Base-by-base conservation (phyloP, 768 basidiomycete species). In the Paxillus involutus region DNA sequence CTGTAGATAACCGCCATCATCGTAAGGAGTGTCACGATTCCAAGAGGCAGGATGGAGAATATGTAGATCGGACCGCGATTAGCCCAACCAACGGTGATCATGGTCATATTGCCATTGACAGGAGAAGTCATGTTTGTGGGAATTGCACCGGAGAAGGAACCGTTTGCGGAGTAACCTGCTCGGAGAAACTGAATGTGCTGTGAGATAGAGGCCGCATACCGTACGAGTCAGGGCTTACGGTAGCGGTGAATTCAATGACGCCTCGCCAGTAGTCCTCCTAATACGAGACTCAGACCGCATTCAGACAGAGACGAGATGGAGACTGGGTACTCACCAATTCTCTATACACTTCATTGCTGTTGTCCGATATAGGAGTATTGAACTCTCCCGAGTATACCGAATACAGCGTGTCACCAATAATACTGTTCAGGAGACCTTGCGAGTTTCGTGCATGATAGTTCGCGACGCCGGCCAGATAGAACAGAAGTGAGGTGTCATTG, bases 191-290 rank as follows among this genome's bases (percentile, higher is more conserved):
- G 35, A 19, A 2, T 40, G 1, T 17, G 4, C 48, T 37, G 43
- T 55, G 9, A 40, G 35, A 13, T 13, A 14, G 11, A 35, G 5
- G 12, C 35, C 26, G 4, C 17, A 14, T 17, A 11, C 39, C 10
- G 8, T 17, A 6, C 8, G 6, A 11, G 10, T 29, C 61, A 11
- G 24, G 16, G n/a, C 47, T 29, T 30, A 57, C 61, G 6, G 62
- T 63, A 21, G 55, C 62, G 21, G 55, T 44, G 33, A 60, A 63
- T 12, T 63, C 62, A 9, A 57, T 33, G 12, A 63, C 51, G 19
- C 62, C 62, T 1, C 44, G 48, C 61, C 59, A 63, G 24, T 58
- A 63, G 6, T 51, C 42, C 43, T 55, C 61, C 62, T 63, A 16
- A 32, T 16, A 4, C n/a, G 6, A 33, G 16, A 14, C 17, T 33